Evolutionary conservation across 1,139 yeast genomes (phyloP), one percentile per base, ranked within the genome.

Genomic region (Debaryomyces psychrophilus): DNA sequence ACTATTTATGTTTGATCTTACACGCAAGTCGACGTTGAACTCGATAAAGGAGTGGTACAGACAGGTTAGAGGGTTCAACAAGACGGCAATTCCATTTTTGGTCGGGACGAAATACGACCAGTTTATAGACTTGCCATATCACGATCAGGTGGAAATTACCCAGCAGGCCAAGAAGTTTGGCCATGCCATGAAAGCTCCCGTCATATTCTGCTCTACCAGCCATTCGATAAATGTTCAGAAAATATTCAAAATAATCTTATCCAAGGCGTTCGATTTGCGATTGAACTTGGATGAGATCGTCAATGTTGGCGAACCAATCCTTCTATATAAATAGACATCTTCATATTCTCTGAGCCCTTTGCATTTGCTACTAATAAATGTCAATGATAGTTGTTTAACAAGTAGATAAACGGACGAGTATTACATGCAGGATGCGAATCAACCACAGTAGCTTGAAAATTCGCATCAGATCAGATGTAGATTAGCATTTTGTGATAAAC

Each of bases 91-190:
- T 44, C 97, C 98, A 2, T 83, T 93, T 51, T 72, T 93, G 41
- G 87, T 93, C 1, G 99, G 99, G 4, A 93, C 99, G 1, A 93
- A 93, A 63, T 93, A 88, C 65, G 99, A 93, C 64, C 75, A 86
- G 53, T 92, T 93, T 64, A 83, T 89, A 29, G 93, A 87, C 57
- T 69, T 89, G 61, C 82, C 95, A 43, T 81, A 78, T 37, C 87
- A 83, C 47, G 96, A 92, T 58, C 98, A 93, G 64, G 80, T 82
- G 48, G 95, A 89, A 60, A 81, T 93, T 43, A 89, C 97, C 6
- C 83, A 80, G 50, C 92, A 87, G 61, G 95, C 97, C 6, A 83
- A 87, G 67, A 82, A 85, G 61, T 93, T 88, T 64, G 97, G 98
- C 14, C 79, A 75, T 55, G 96, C 95, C 37, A 92, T 93, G 97